A percentile compares a stretch with the other conserved stretches of the same genome.
Evolutionary conservation across 192 early-diverging fungal genomes (phyloP).

Genomic region (Coemansia sp.): DNA sequence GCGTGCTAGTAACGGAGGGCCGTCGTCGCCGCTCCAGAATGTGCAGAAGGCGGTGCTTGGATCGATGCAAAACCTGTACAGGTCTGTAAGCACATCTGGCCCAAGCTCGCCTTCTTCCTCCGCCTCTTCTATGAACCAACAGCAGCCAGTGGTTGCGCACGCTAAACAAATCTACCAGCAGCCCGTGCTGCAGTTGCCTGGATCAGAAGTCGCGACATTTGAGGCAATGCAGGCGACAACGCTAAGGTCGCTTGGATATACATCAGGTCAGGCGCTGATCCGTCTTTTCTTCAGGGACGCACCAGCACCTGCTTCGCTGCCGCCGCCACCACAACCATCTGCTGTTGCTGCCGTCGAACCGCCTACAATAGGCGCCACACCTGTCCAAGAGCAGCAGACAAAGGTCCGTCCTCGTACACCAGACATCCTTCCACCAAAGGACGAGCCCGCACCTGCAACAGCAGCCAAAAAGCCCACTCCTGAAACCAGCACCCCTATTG

Average conservation of each 20-base stretch:
- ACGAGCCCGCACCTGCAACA: neutral
- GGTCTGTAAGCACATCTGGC: neutral
- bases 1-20: neutral
- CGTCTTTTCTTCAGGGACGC: conserved; percentile 64
- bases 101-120: no score
- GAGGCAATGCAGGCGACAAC: conserved; percentile 65
- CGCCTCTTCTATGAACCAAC: no score
- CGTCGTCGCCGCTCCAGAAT: neutral
- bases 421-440: neutral
- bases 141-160: conserved; percentile 1
- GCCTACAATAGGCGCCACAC: neutral
- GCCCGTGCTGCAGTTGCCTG: conserved; percentile 31
- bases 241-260: conserved; percentile 66
- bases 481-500: neutral
- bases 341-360: no score
- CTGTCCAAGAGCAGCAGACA: neutral
- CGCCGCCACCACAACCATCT: no score
- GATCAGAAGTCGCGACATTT: conserved; percentile 60
- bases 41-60: conserved; percentile 8
- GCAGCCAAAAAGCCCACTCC: neutral
- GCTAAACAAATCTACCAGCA: conserved; percentile 20
- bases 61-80: conserved; percentile 3
- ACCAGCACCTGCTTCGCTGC: neutral
- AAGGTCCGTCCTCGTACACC: neutral
- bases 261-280: conserved; percentile 66